Base-by-base conservation (phyloP, 805 yeast species). In the Starmerella apis region DNA sequence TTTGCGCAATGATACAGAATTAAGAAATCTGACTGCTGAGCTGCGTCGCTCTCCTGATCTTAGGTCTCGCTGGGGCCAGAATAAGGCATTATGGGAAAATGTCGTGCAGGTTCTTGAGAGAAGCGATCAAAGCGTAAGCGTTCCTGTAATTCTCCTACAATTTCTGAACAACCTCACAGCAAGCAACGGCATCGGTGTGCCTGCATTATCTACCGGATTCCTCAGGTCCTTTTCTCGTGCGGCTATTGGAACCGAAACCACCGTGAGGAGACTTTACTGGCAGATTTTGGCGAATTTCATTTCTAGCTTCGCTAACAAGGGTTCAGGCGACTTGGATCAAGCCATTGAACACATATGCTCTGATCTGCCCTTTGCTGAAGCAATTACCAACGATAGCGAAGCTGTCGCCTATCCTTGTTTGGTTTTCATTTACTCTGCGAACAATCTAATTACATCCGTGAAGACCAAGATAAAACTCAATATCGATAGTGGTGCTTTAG, bases 281-380 rank as follows among this genome's bases (percentile, higher is more conserved):
- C 57, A 54, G 20, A 32, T 52, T 5, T 28, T 52, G 23, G 46
- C 52, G 11, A 54, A 54, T 18, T 20, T 54, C 6, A 28, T 50
- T 1, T 4, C 20, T 1, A 44, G 53, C 19, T 24, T 43, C 25
- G 9, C 6, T 9, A 28, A n/a, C 3, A 3, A 6, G 14, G 36
- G 20, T 19, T 13, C 16, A 2, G 19, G 23, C 1, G 28, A 16
- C 4, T 14, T 41, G 2, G 20, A 19, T 2, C 31, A 11, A 3
- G 20, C 14, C 11, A 13, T 39, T n/a, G 35, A 14, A n/a, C 30
- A 41, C 4, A 28, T 23, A 2, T 23, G 4, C 20, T 4, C 28
- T 14, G 24, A 22, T 3, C 23, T 27, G 38, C 33, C 49, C 1
- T 22, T 31, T 18, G 9, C 8, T 9, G 14, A 30, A 4, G 28